Percentiles rank a stretch among this genome's conserved stretches.
Evolutionary conservation across 2,329 filamentous ascomycete genomes (phyloP).

Genomic region (Colletotrichum orbiculare): DNA sequence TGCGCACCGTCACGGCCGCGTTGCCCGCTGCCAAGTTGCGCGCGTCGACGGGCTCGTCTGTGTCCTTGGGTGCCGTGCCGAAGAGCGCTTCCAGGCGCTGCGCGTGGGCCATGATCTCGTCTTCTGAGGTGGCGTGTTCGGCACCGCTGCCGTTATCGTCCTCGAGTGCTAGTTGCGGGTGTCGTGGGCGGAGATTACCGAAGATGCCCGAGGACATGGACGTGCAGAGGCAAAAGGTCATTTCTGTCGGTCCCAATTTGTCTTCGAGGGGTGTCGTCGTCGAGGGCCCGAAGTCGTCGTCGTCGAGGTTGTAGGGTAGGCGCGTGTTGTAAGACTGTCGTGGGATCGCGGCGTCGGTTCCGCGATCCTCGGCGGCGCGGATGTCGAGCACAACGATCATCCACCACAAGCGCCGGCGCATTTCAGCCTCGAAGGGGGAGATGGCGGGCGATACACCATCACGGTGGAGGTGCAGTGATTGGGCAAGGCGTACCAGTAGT

Average conservation of each 20-base stretch:
- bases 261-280: constrained; percentile 47
- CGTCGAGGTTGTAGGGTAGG: constrained; percentile 64
- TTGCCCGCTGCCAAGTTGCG: constrained; percentile 48
- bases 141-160: constrained; percentile 8
- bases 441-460: constrained; percentile 51
- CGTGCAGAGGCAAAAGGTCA: constrained; percentile 53
- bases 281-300: constrained; percentile 59
- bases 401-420: constrained; percentile 71
- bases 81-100: constrained; percentile 53
- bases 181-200: constrained; percentile 47
- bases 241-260: constrained; percentile 52
- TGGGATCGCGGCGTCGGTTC: constrained; percentile 57
- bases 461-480: constrained; percentile 54
- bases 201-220: constrained; percentile 54
- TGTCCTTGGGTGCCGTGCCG: constrained; percentile 46
- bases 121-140: constrained; percentile 44
- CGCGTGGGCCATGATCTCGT: constrained; percentile 53
- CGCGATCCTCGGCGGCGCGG: constrained; percentile 64
- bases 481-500: constrained; percentile 55
- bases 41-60: constrained; percentile 38
- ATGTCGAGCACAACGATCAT: constrained; percentile 72
- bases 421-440: constrained; percentile 65
- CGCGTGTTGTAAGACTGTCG: constrained; percentile 57
- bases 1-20: constrained; percentile 52
- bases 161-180: constrained; percentile 43